Evolutionary conservation across 805 yeast species (phyloP).

Genomic region (Cyberlindnera bimundalis): DNA sequence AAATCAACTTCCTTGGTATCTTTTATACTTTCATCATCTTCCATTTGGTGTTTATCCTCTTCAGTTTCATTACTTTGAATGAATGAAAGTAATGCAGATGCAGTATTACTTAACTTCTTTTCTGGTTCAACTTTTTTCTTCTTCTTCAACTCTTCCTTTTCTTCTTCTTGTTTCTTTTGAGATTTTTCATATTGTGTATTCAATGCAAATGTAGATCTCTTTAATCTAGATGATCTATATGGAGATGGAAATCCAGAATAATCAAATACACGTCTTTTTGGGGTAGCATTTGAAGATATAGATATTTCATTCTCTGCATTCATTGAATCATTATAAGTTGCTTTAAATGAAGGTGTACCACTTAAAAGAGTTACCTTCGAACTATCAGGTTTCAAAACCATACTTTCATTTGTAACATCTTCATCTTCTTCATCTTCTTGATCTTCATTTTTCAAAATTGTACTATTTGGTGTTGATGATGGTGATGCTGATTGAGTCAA

Average conservation of each 20-base stretch:
- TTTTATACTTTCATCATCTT: constrained; percentile 21
- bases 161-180: constrained; percentile 2
- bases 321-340: constrained; percentile 28
- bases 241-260: constrained; percentile 38
- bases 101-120: constrained; percentile 43
- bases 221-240: constrained; percentile 32
- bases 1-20: constrained; percentile 21
- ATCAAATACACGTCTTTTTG: constrained; percentile 34
- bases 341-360: constrained; percentile 33
- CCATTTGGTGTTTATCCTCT: constrained; percentile 4
- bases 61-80: constrained; percentile 30
- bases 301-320: constrained; percentile 6
- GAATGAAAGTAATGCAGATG: constrained; percentile 45
- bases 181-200: constrained; percentile 6
- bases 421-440: constrained; percentile 10
- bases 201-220: constrained; percentile 16
- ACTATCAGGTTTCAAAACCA: constrained; percentile 11
- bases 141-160: constrained; percentile 5
- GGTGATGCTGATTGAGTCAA: constrained; percentile 39
- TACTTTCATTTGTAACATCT: constrained; percentile 8
- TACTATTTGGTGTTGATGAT: constrained; percentile 19
- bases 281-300: constrained; percentile 21
- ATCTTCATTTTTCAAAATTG: neutral
- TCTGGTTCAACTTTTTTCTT: constrained; percentile 5
- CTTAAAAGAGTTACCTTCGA: constrained; percentile 3